Percentiles rank a stretch among this genome's conserved stretches.
Conservation (phyloP, 1,284 basidiomycete species). For the Ustilago tritici region DNA sequence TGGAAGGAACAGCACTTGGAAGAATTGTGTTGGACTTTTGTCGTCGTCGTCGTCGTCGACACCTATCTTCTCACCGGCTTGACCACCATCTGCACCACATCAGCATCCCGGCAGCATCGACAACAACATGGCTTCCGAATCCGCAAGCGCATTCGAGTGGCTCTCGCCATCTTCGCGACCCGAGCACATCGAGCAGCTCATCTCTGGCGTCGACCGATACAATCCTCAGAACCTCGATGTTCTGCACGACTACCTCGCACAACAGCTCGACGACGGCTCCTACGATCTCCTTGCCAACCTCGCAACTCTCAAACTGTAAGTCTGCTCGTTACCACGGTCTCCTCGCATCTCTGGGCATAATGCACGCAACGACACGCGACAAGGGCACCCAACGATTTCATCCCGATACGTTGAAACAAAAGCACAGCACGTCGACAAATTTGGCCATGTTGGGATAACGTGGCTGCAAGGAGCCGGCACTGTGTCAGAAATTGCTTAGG, state of each 20-base stretch:
- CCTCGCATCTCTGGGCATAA: constrained; percentile 3
- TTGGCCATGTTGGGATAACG: background rate
- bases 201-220: constrained; percentile 79
- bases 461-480: too few species aligned
- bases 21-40: constrained; percentile 1
- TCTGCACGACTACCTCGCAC: constrained; percentile 92
- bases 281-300: constrained; percentile 94
- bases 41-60: constrained; percentile 3
- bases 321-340: constrained; percentile 5
- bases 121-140: constrained; percentile 36
- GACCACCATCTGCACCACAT: constrained; percentile 5
- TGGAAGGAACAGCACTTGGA: constrained; percentile 1
- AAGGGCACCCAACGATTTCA: background rate
- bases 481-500: too few species aligned
- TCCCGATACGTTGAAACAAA: background rate
- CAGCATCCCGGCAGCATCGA: constrained; percentile 7
- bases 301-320: constrained; percentile 85
- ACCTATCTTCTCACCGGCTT: background rate
- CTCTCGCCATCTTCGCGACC: constrained; percentile 58
- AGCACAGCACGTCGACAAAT: background rate
- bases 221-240: constrained; percentile 92
- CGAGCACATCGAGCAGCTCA: constrained; percentile 65
- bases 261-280: constrained; percentile 87
- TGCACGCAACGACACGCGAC: constrained; percentile 2
- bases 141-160: constrained; percentile 45